A percentile compares a stretch with the other conserved stretches of the same genome.
These are phyloP conservation scores for Prunus mira DNA, from an alignment of 306 rosid species.

Conservation along the genomic window DNA sequence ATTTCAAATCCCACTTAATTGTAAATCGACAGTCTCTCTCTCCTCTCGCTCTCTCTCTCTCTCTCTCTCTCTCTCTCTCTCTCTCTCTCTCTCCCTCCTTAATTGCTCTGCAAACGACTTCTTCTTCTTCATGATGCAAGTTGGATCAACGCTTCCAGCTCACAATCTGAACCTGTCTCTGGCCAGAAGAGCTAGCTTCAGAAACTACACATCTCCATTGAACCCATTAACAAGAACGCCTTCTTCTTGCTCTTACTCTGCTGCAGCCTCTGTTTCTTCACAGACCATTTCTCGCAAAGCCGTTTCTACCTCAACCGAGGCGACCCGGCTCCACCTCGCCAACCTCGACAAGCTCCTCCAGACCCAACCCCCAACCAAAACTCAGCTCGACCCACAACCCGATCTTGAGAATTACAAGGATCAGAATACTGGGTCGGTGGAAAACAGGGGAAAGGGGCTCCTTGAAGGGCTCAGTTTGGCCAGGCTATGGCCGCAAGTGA, in stretches of 20 bases:
- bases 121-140: constrained; percentile 33
- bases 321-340: constrained; percentile 52
- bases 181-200: constrained; percentile 46
- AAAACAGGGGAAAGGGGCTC: constrained; percentile 41
- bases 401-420: neutral
- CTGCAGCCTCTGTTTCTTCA: neutral
- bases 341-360: constrained; percentile 80
- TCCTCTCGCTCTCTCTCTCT: neutral
- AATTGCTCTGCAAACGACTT: neutral
- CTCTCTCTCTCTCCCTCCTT: neutral
- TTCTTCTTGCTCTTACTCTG: constrained; percentile 20
- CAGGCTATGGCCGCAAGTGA: constrained; percentile 58
- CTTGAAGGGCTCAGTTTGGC: constrained; percentile 55
- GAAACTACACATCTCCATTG: constrained; percentile 46
- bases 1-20: neutral
- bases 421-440: constrained; percentile 3
- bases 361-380: constrained; percentile 11
- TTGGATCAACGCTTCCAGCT: constrained; percentile 45
- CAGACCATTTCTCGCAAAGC: constrained; percentile 5
- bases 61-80: neutral
- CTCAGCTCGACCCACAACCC: constrained; percentile 14
- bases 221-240: constrained; percentile 39
- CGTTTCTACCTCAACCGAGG: constrained; percentile 13
- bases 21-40: neutral
- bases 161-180: constrained; percentile 44